Evolutionary conservation across 116 monocot species (phyloP), one percentile per base, ranked within the genome.

Genomic region (Dioscorea cayenensis): DNA sequence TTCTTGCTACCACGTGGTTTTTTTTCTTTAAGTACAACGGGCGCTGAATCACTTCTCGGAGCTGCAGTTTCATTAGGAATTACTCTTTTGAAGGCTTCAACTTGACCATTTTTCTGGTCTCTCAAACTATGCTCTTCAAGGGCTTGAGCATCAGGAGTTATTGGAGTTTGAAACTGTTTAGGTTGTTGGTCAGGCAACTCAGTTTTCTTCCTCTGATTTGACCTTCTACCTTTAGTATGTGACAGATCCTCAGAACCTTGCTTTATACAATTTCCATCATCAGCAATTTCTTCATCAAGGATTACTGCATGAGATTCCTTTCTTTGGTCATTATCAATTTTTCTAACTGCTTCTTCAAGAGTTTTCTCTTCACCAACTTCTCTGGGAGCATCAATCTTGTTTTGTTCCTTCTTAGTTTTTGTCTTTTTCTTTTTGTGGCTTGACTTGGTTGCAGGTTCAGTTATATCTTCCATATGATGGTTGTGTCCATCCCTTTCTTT

Each of bases 1-100:
- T 74, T 80, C 66, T 25, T 77, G 14, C 52, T 75, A 7, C 72
- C 38, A 27, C 37, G 67, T 72, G 71, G 23, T 38, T 71, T 77
- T 72, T 7, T 59, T 16, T 66, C 77, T 49, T 51, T 76, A 55
- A 64, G 60, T 21, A 14, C 68, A 6, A 50, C 23, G 28, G 66
- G 36, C 61, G 22, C 19, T 20, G 61, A 14, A 27, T 28, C 6
- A 36, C 51, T 73, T 64, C 13, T 23, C 1, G 29, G 49, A 50
- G 51, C 36, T 13, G 23, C 35, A 51, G 22, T 12, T 68, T 68
- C 68, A 66, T 66, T n/a, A 36, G 12, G 11, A 43, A 14, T 16
- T 36, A n/a, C 3, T n/a, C 36, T 16, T 66, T 6, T 66, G 36
- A 18, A 2, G 1, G 2, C 36, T 36, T 18, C 36, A 66, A 36